A percentile compares a stretch with the other conserved stretches of the same genome.
Evolutionary conservation across 176 grass and related monocot species (phyloP).

Genomic region (Stipa capillata): DNA sequence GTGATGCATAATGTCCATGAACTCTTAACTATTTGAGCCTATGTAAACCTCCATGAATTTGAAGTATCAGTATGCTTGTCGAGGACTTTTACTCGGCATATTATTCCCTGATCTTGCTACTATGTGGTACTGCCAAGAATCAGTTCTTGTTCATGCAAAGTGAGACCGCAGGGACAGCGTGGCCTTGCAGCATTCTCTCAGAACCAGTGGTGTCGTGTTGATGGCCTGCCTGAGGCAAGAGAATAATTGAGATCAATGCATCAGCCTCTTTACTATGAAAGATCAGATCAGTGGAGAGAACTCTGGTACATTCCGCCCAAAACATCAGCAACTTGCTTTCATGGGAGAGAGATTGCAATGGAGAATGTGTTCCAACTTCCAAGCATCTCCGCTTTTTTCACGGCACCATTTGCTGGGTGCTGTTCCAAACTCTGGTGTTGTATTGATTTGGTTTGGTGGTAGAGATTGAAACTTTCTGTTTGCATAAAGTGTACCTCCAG

Average conservation of each 20-base stretch:
- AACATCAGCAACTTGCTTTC: background rate
- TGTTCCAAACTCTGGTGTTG: background rate
- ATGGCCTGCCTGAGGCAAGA: slow-evolving; percentile 17
- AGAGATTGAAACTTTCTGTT: background rate
- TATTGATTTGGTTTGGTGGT: background rate
- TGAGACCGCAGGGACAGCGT: slow-evolving; percentile 23
- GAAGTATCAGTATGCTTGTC: slow-evolving; percentile 4
- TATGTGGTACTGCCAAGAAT: slow-evolving; percentile 24
- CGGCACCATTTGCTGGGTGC: background rate
- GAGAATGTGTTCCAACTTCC: background rate
- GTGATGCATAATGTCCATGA: slow-evolving; percentile 18
- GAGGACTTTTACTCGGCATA: slow-evolving; percentile 20
- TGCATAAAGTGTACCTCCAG: background rate
- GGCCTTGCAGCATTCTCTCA: slow-evolving; percentile 40
- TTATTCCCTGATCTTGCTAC: background rate
- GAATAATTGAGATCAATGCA: background rate
- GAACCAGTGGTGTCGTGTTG: slow-evolving; percentile 24
- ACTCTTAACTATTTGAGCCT: slow-evolving; percentile 13
- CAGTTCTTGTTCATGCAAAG: slow-evolving; percentile 35
- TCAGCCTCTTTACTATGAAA: slow-evolving; percentile 18
- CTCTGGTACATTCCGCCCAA: background rate
- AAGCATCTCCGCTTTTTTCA: background rate
- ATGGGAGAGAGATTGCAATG: background rate
- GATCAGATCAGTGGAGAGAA: background rate
- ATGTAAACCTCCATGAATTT: slow-evolving; percentile 26